Base-by-base conservation (phyloP, 1,139 yeast species). In the Cylindricascospora bacillispora region DNA sequence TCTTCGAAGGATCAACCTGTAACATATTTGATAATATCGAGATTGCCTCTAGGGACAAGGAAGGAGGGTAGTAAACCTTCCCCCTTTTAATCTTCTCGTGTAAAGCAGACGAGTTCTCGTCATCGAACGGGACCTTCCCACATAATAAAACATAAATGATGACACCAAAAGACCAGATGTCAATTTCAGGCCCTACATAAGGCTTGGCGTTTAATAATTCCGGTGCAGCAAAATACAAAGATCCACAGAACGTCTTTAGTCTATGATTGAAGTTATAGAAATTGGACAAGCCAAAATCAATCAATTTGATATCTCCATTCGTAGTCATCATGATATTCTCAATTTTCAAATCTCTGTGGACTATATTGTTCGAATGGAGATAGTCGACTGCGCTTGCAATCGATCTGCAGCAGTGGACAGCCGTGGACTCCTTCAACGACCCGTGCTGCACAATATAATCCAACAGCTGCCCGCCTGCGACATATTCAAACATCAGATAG, bases 51-150 rank as follows among this genome's bases (percentile, higher is more conserved):
- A 70, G 62, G 2, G 93, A 75, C 25, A 89, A 60, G 58, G 74
- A 74, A 23, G 67, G 66, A 2, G 98, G 98, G 52, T 89, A 89
- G 39, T 81, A 93, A 7, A 89, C 94, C 37, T 73, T 66, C 22
- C 98, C 98, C 40, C 76, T 70, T 49, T 86, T 89, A 54, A 89
- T 89, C 56, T 86, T 86, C 41, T 85, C 93, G 52, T 89, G 98
- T 45, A 89, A 65, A 3, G 80, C 86, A 24, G 85, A 78, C 44
- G 92, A 93, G 38, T 82, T 76, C 48, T 83, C 92, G 51, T 89
- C 97, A 54, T 89, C 98, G 56, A 89, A 89, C n/a, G 98, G 98
- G 6, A 89, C 95, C 52, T 83, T 85, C 29, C 98, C 98, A 52
- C 95, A 85, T 2, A 89, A 94, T 38, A 89, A 60, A 10, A 89